phyloP scores from a whole-genome alignment of 2,329 filamentous ascomycete genomes.

The Teratosphaeriaceae sp. region DNA sequence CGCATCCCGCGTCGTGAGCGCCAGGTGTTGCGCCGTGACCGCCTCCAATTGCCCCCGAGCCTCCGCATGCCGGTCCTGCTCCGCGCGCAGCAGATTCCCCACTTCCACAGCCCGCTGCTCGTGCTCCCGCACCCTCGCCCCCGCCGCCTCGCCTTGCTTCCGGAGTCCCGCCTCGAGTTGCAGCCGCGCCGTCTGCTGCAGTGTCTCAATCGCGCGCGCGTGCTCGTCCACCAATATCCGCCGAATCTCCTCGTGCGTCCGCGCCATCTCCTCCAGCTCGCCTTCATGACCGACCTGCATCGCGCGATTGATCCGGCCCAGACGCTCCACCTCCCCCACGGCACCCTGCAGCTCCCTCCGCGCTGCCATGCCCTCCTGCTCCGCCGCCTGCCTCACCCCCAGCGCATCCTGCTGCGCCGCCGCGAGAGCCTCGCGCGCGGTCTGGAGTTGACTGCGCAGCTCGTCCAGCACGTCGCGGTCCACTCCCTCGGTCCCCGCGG shows the following conservation, averaged over 20 bases:
- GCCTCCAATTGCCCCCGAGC: conserved; percentile 29
- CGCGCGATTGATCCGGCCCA: conserved; percentile 63
- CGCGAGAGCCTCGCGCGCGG: conserved; percentile 58
- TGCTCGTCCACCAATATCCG: conserved; percentile 29
- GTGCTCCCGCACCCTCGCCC: conserved; percentile 23
- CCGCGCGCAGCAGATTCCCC: conserved; percentile 23
- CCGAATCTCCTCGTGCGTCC: conserved; percentile 36
- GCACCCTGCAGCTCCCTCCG: conserved; percentile 44
- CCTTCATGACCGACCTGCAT: conserved; percentile 64
- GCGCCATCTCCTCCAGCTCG: conserved; percentile 38
- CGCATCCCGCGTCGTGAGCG: conserved; percentile 20
- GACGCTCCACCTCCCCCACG: conserved; percentile 41
- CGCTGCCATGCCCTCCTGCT: conserved; percentile 30
- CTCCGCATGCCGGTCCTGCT: conserved; percentile 22
- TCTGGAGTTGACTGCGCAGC: conserved; percentile 67
- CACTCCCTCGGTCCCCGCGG: conserved; percentile 83
- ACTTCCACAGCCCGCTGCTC: conserved; percentile 24
- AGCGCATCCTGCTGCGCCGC: conserved; percentile 52
- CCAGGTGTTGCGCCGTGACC: conserved; percentile 19
- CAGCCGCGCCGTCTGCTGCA: conserved; percentile 22
- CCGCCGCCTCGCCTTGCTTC: conserved; percentile 19
- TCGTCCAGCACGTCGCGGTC: conserved; percentile 91
- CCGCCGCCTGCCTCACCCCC: conserved; percentile 50
- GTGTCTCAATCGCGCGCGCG: conserved; percentile 21
- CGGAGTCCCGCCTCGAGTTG: conserved; percentile 20